Evolutionary conservation across 495 filamentous ascomycete species (phyloP).

Genomic region (Penicillium nucicola): DNA sequence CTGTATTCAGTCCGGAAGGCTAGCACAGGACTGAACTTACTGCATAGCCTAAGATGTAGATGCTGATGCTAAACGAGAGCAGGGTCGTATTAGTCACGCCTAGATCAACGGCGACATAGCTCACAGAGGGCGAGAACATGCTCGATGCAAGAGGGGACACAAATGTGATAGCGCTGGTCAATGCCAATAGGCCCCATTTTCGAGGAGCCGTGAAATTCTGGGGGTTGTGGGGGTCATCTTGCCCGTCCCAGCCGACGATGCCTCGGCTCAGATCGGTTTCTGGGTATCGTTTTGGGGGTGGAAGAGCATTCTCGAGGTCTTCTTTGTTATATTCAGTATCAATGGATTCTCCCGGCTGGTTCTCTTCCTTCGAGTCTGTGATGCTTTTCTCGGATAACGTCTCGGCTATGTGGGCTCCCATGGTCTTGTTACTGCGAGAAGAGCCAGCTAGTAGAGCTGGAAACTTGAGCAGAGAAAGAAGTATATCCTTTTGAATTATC

Average conservation of each 20-base stretch:
- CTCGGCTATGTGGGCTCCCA: too few species aligned
- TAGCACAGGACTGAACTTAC: slow-evolving; percentile 35
- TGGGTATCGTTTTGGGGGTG: slow-evolving; percentile 9
- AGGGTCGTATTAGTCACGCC: slow-evolving; percentile 50
- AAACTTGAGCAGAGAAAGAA: too few species aligned
- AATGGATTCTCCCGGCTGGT: too few species aligned
- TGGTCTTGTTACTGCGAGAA: too few species aligned
- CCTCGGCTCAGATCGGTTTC: slow-evolving; percentile 24
- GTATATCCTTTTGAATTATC: too few species aligned
- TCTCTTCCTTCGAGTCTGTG: too few species aligned
- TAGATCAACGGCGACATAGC: slow-evolving; percentile 55
- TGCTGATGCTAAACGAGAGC: slow-evolving; percentile 50
- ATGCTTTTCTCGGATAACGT: too few species aligned
- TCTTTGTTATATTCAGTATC: too few species aligned
- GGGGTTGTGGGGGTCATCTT: slow-evolving; percentile 67
- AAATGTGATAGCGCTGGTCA: slow-evolving; percentile 45
- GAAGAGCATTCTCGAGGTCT: neutral
- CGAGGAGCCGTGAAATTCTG: slow-evolving; percentile 55
- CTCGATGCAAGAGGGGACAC: slow-evolving; percentile 54
- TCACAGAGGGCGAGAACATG: slow-evolving; percentile 69
- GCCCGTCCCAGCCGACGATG: slow-evolving; percentile 45
- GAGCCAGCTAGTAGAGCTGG: too few species aligned
- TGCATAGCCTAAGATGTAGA: slow-evolving; percentile 59
- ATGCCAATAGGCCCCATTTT: slow-evolving; percentile 35
- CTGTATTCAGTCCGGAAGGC: neutral